Evolutionary conservation across 352 stramenopile genomes (phyloP).

Genomic region (Phytophthora pinifolia): DNA sequence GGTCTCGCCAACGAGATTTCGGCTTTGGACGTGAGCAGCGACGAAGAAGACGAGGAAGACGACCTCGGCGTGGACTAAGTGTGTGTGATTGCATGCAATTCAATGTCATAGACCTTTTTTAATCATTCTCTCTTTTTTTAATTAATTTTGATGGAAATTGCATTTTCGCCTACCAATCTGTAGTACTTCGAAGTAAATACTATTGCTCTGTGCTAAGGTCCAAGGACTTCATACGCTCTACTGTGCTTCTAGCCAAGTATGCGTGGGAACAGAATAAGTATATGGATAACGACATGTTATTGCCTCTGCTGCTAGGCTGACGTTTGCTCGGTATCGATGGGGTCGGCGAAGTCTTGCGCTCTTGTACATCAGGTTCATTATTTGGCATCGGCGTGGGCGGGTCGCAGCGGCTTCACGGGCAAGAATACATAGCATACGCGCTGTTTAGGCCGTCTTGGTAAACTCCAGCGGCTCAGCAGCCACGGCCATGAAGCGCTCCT

Average conservation of each 20-base stretch:
- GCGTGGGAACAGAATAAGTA: conserved; percentile 31
- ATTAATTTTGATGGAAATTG: not conserved
- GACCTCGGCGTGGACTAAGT: conserved; percentile 52
- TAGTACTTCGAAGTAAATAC: too few relatives aligned
- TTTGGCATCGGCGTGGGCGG: conserved; percentile 18
- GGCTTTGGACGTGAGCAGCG: conserved; percentile 80
- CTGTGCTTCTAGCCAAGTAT: not conserved
- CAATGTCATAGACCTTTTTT: conserved; percentile 21
- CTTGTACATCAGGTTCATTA: conserved; percentile 42
- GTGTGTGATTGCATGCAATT: conserved; percentile 5
- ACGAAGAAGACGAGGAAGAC: conserved; percentile 75
- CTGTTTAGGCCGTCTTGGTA: conserved; percentile 36
- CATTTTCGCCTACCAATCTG: too few relatives aligned
- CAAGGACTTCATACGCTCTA: conserved; percentile 2
- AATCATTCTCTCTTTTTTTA: not conserved
- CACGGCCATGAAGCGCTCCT: conserved; percentile 79
- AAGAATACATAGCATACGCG: conserved; percentile 23
- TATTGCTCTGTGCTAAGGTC: too few relatives aligned
- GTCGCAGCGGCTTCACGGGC: conserved; percentile 19
- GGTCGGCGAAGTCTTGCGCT: conserved; percentile 20
- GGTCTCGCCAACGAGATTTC: conserved; percentile 68
- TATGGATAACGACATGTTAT: conserved; percentile 33
- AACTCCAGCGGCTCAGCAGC: conserved; percentile 60
- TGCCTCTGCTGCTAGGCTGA: conserved; percentile 17
- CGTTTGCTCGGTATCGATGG: conserved; percentile 15